phyloP scores from a whole-genome alignment of 2,329 filamentous ascomycete genomes.

The Aspergillus japonicus region DNA sequence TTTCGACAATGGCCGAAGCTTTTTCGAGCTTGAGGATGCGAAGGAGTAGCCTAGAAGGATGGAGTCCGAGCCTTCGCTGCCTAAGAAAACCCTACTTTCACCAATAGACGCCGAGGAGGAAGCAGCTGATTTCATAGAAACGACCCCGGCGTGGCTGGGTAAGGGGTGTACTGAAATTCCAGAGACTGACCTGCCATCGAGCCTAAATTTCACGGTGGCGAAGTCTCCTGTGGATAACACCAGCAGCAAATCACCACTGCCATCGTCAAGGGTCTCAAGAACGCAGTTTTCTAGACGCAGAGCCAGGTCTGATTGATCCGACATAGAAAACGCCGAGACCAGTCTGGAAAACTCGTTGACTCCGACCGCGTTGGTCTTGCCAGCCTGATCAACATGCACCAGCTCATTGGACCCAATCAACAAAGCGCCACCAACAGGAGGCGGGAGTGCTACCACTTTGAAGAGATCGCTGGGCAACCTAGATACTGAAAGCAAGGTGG shows the following conservation, averaged over 20 bases:
- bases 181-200: constrained; percentile 89
- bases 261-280: constrained; percentile 72
- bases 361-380: constrained; percentile 86
- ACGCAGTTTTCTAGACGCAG: constrained; percentile 78
- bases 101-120: constrained; percentile 70
- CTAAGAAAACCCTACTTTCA: constrained; percentile 73
- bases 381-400: constrained; percentile 93
- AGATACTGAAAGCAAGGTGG: constrained; percentile 81
- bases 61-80: constrained; percentile 81
- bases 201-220: constrained; percentile 73
- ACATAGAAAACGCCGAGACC: constrained; percentile 77
- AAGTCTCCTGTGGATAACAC: constrained; percentile 73
- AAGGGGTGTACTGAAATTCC: constrained; percentile 73
- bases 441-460: constrained; percentile 75
- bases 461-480: constrained; percentile 85
- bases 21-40: constrained; percentile 60
- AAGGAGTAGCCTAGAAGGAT: constrained; percentile 76
- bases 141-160: constrained; percentile 61
- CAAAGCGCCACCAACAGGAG: constrained; percentile 83
- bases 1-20: constrained; percentile 59
- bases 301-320: constrained; percentile 78
- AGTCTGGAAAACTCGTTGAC: constrained; percentile 88
- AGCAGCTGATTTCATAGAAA: constrained; percentile 59
- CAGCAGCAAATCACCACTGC: constrained; percentile 81
- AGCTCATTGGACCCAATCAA: constrained; percentile 86